Percentiles rank a stretch among this genome's conserved stretches.
phyloP scores from a whole-genome alignment of 257 asterid genomes.

The Nicotiana tomentosiformis region DNA sequence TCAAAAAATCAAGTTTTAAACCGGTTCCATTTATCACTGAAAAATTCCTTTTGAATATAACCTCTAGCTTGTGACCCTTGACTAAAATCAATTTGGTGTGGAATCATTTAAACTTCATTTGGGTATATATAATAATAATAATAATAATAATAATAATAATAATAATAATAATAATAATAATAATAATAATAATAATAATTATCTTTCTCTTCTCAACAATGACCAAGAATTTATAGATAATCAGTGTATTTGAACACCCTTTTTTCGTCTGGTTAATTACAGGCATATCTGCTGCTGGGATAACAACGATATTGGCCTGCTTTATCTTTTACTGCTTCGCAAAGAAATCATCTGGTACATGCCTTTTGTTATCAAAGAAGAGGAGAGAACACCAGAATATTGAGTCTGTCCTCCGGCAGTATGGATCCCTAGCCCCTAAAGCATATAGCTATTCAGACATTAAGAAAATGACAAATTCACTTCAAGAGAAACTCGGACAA shows the following conservation, averaged over 20 bases:
- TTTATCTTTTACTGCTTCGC: background rate
- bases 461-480: conserved; percentile 9
- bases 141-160: too few relatives aligned
- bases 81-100: too few relatives aligned
- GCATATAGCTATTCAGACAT: conserved; percentile 3
- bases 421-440: conserved; percentile 3
- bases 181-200: too few relatives aligned
- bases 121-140: too few relatives aligned
- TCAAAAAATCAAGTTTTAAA: too few relatives aligned
- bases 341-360: background rate
- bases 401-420: background rate
- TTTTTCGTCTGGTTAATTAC: background rate
- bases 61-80: too few relatives aligned
- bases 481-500: conserved; percentile 19
- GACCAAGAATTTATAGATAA: background rate
- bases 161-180: too few relatives aligned
- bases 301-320: background rate
- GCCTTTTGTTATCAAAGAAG: background rate
- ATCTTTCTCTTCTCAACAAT: background rate
- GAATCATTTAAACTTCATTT: too few relatives aligned
- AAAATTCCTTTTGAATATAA: too few relatives aligned
- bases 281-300: background rate
- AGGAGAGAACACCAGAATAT: background rate
- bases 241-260: background rate
- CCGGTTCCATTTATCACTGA: too few relatives aligned